Conservation (phyloP, 2,329 filamentous ascomycete species). For the Thielaviopsis populi region DNA sequence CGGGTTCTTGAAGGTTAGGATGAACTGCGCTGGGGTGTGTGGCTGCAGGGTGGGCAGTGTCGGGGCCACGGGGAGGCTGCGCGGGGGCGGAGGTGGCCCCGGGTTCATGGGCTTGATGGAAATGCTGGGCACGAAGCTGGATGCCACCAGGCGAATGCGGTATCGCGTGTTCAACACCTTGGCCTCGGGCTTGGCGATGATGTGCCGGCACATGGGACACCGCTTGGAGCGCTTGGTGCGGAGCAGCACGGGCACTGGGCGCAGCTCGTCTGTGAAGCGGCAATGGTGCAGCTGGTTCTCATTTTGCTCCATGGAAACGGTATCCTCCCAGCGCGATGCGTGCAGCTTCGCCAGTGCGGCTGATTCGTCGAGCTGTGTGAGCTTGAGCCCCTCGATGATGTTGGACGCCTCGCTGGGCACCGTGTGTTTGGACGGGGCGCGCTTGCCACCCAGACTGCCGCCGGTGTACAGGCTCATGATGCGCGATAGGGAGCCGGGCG, state of each 20-base stretch:
- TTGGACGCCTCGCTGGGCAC: conserved; percentile 69
- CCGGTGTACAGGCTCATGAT: conserved; percentile 85
- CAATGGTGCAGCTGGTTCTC: conserved; percentile 34
- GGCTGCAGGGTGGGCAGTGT: conserved; percentile 32
- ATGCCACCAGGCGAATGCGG: conserved; percentile 79
- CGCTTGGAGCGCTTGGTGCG: conserved; percentile 89
- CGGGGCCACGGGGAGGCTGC: conserved; percentile 17
- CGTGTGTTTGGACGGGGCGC: conserved; percentile 49
- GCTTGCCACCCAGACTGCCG: conserved; percentile 45
- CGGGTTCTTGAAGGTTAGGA: conserved; percentile 84
- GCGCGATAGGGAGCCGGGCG: conserved; percentile 66
- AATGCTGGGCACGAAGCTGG: conserved; percentile 74
- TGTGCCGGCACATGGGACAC: conserved; percentile 83
- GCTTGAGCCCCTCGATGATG: conserved; percentile 54
- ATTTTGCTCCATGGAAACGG: conserved; percentile 36
- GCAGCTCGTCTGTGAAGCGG: conserved; percentile 57
- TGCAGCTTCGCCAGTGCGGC: conserved; percentile 45
- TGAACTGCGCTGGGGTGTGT: conserved; percentile 54
- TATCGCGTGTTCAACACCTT: conserved; percentile 83
- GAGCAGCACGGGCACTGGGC: conserved; percentile 67
- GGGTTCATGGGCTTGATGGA: conserved; percentile 47
- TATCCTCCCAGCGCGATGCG: conserved; percentile 47
- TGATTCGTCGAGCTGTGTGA: conserved; percentile 47
- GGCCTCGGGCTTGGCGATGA: conserved; percentile 83
- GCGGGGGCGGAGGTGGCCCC: conserved; percentile 16